Base-by-base conservation (phyloP, 2,329 filamentous ascomycete genomes). In the Drechslera avenae region DNA sequence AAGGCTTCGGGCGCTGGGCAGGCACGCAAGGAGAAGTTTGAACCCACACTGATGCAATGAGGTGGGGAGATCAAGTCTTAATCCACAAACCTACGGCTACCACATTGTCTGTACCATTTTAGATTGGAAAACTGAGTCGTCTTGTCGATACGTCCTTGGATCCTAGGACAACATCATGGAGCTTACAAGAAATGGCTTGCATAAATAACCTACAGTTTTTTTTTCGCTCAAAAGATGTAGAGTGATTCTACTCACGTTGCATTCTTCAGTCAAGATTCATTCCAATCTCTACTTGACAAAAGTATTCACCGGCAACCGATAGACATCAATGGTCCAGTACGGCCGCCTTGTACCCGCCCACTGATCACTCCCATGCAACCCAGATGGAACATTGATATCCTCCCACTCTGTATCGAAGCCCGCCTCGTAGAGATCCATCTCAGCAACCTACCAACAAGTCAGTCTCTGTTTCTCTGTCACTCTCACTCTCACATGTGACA, bases 1-100 rank as follows among this genome's bases (percentile, higher is more conserved):
- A 93, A 87, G 79, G 87, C 86, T 9, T 94, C 90, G 66, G 93
- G 93, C 23, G 94, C 92, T 21, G 66, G 57, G 12, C 72, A 74
- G 57, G 73, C 72, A 18, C 61, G 66, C 26, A 71, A 73, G 57
- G 58, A 57, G 14, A 67, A 64, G 48, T 72, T 68, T 49, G 56
- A 62, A 54, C 69, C 69, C 19, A 71, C 70, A 10, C 35, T 68
- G 23, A 71, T 72, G 67, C 64, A 69, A 32, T 63, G 65, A 41
- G 47, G 46, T 9, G 26, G 52, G 28, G 53, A 56, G 23, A 52
- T 52, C 0, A 56, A 56, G 41, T 50, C 37, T 19, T 57, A 28
- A 46, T 16, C 5, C 16, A 35, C 5, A 16, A 5, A 18, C 33
- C 7, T 35, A 19, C 23, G 32, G 10, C 13, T 9, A 34, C 18